Evolutionary conservation across 2,329 filamentous ascomycete species (phyloP).

Genomic region (Neocucurbitaria cava): DNA sequence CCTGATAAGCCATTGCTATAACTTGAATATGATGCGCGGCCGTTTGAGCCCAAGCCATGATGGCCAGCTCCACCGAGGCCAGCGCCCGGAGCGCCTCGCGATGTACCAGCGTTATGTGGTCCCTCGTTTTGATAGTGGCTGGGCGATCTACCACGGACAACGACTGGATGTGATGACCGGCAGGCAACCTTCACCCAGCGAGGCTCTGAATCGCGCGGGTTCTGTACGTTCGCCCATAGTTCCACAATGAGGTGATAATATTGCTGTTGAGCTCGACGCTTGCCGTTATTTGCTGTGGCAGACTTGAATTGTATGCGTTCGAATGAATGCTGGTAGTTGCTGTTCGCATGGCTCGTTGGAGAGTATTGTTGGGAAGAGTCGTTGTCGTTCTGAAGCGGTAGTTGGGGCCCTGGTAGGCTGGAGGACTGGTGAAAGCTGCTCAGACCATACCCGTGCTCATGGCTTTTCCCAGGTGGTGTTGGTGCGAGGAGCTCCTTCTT

Average conservation of each 20-base stretch:
- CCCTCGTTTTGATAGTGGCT: constrained; percentile 57
- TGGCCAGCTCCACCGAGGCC: constrained; percentile 40
- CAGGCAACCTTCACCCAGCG: constrained; percentile 48
- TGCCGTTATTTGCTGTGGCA: constrained; percentile 92
- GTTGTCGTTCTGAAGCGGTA: constrained; percentile 51
- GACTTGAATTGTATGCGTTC: constrained; percentile 95
- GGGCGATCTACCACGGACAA: constrained; percentile 50
- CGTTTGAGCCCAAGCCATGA: constrained; percentile 72
- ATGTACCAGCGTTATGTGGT: constrained; percentile 47
- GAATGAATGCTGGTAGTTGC: constrained; percentile 66
- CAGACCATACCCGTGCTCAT: constrained; percentile 50
- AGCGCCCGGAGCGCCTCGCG: constrained; percentile 42
- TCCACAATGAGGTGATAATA: constrained; percentile 93
- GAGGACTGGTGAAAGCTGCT: constrained; percentile 47
- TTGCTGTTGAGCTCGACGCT: constrained; percentile 86
- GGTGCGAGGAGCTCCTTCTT: constrained; percentile 75
- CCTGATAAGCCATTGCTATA: constrained; percentile 45
- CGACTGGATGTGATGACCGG: constrained; percentile 46
- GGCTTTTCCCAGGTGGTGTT: constrained; percentile 62
- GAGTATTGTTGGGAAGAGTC: constrained; percentile 43
- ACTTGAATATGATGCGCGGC: constrained; percentile 54
- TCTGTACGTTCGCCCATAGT: constrained; percentile 49
- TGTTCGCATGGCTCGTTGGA: constrained; percentile 42
- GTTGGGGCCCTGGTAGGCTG: constrained; percentile 45
- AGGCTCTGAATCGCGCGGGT: constrained; percentile 32